Evolutionary conservation across 352 stramenopile species (phyloP).

Genomic region (Pythium phragmiticola): DNA sequence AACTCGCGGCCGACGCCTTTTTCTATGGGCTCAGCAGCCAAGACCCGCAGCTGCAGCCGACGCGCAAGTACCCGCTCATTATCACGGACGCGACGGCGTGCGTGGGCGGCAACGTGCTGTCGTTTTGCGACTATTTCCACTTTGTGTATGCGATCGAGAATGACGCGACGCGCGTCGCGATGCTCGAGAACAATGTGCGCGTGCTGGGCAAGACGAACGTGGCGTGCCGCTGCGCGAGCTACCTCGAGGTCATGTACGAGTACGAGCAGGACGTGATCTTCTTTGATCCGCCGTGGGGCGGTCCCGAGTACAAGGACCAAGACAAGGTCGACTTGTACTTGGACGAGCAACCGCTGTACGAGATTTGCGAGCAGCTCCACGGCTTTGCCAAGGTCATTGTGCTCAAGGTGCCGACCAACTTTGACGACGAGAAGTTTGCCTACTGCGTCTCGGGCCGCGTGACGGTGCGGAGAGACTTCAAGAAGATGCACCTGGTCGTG

Average conservation of each 20-base stretch:
- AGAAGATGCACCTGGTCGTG: slow-evolving; percentile 79
- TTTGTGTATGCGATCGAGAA: slow-evolving; percentile 78
- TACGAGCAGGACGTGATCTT: slow-evolving; percentile 81
- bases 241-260: slow-evolving; percentile 69
- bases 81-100: slow-evolving; percentile 83
- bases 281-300: slow-evolving; percentile 81
- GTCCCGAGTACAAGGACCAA: slow-evolving; percentile 77
- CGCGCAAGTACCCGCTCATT: slow-evolving; percentile 40
- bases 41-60: slow-evolving; percentile 2
- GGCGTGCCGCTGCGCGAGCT: slow-evolving; percentile 57
- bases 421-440: slow-evolving; percentile 74
- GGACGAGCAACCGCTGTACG: slow-evolving; percentile 54
- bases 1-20: slow-evolving; percentile 7
- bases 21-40: slow-evolving; percentile 4
- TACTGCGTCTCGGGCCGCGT: slow-evolving; percentile 54
- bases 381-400: slow-evolving; percentile 55
- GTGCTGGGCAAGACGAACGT: slow-evolving; percentile 63
- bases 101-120: slow-evolving; percentile 75
- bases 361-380: slow-evolving; percentile 55
- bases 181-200: slow-evolving; percentile 73
- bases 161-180: slow-evolving; percentile 54
- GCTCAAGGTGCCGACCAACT: slow-evolving; percentile 82
- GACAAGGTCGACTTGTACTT: slow-evolving; percentile 72
- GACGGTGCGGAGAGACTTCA: slow-evolving; percentile 58
- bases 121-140: slow-evolving; percentile 77